Conservation (phyloP, 192 early-diverging fungal genomes). For the Coemansia sp. region DNA sequence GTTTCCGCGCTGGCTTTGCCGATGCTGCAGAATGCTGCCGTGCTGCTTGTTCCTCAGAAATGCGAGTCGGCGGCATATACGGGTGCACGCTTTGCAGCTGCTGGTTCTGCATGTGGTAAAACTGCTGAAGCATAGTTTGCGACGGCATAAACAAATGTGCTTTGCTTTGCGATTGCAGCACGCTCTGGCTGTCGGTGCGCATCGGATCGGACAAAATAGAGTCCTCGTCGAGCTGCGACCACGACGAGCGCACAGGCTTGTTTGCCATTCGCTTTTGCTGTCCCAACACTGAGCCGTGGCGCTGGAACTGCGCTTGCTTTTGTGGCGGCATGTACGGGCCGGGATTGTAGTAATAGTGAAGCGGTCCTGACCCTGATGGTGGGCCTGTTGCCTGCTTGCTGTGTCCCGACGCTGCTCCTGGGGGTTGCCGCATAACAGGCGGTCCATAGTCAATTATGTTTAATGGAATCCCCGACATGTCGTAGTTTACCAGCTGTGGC, state of each 20-base stretch:
- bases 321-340: background rate
- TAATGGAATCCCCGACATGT: conserved; percentile 11
- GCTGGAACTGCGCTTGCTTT: background rate
- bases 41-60: background rate
- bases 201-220: conserved; percentile 20
- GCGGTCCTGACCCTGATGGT: background rate
- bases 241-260: conserved; percentile 34
- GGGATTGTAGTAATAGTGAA: conserved; percentile 3
- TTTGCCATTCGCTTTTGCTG: conserved; percentile 12
- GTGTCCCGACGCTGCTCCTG: background rate
- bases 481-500: conserved; percentile 8
- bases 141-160: conserved; percentile 13
- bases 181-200: conserved; percentile 31
- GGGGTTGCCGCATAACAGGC: background rate
- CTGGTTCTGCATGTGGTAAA: conserved; percentile 45
- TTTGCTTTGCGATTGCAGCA: conserved; percentile 18
- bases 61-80: conserved; percentile 1
- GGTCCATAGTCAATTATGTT: conserved; percentile 7
- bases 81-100: conserved; percentile 41
- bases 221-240: conserved; percentile 45
- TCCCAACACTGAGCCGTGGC: conserved; percentile 2
- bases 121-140: conserved; percentile 35
- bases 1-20: background rate
- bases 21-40: background rate
- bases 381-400: background rate